Conservation (phyloP, 495 filamentous ascomycete genomes). For the Aspergillus campestris region DNA sequence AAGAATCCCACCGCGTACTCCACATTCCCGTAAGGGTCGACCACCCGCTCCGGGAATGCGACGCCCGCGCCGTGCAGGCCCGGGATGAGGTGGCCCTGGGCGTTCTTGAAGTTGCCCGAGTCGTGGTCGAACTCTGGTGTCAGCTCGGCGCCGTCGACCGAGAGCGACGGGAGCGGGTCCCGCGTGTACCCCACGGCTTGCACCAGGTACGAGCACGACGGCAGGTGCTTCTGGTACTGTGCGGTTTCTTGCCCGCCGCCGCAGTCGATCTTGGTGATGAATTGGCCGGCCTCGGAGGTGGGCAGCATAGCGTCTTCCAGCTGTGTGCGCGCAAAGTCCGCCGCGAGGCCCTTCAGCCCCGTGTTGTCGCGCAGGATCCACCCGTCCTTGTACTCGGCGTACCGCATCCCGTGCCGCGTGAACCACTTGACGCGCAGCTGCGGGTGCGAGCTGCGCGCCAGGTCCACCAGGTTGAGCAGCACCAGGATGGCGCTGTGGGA, state of each 20-base stretch:
- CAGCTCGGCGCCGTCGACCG: slow-evolving; percentile 19
- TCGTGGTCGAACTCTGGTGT: slow-evolving; percentile 40
- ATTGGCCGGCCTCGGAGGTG: slow-evolving; percentile 39
- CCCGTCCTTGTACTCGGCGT: slow-evolving; percentile 51
- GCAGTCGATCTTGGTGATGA: slow-evolving; percentile 43
- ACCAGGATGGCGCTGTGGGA: slow-evolving; percentile 56
- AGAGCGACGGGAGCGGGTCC: slow-evolving; percentile 38
- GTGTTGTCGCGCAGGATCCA: slow-evolving; percentile 59
- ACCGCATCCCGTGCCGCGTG: slow-evolving; percentile 50
- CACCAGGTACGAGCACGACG: slow-evolving; percentile 39
- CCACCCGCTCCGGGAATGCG: slow-evolving; percentile 51
- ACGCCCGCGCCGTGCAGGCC: slow-evolving; percentile 53
- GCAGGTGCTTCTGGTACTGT: slow-evolving; percentile 37
- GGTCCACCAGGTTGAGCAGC: slow-evolving; percentile 48
- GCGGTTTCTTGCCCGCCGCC: slow-evolving; percentile 33
- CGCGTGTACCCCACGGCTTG: slow-evolving; percentile 49
- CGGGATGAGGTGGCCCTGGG: slow-evolving; percentile 25
- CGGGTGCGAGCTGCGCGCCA: slow-evolving; percentile 41
- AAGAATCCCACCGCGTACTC: slow-evolving; percentile 54
- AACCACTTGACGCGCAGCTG: slow-evolving; percentile 51
- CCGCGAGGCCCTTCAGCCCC: slow-evolving; percentile 51
- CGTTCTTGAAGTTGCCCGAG: slow-evolving; percentile 41
- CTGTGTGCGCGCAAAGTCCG: slow-evolving; percentile 48
- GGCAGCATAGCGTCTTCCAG: slow-evolving; percentile 43
- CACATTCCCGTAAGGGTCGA: slow-evolving; percentile 51